Conservation (phyloP, 257 asterid species). For the Linaria vulgaris region DNA sequence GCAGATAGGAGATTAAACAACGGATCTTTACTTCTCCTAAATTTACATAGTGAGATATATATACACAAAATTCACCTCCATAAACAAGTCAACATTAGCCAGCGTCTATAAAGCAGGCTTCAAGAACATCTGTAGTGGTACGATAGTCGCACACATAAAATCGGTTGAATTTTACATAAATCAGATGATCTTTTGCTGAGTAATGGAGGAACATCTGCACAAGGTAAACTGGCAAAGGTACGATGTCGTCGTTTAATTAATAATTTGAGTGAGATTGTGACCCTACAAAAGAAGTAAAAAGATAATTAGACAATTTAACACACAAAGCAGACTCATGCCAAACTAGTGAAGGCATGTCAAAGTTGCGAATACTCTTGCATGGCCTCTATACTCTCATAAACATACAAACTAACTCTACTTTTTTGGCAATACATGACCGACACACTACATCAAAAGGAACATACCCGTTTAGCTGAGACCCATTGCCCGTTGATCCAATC, state of each 20-base stretch:
- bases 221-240: not conserved
- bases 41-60: not conserved
- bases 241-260: not conserved
- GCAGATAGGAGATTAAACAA: too few relatives aligned
- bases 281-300: constrained; percentile 20
- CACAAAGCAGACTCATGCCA: too few relatives aligned
- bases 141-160: not conserved
- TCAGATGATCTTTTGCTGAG: not conserved
- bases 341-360: too few relatives aligned
- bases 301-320: not conserved
- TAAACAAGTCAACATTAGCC: not conserved
- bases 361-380: not conserved
- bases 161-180: not conserved
- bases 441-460: not conserved
- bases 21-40: not conserved
- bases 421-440: too few relatives aligned
- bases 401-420: too few relatives aligned
- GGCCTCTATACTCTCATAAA: too few relatives aligned
- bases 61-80: not conserved
- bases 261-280: not conserved
- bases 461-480: constrained; percentile 39
- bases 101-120: not conserved
- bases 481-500: constrained; percentile 54
- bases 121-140: not conserved
- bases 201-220: too few relatives aligned